A percentile compares a stretch with the other conserved stretches of the same genome.
Conservation (phyloP, 225 moss, liverwort and hornwort genomes). For the Antitrichia curtipendula region DNA sequence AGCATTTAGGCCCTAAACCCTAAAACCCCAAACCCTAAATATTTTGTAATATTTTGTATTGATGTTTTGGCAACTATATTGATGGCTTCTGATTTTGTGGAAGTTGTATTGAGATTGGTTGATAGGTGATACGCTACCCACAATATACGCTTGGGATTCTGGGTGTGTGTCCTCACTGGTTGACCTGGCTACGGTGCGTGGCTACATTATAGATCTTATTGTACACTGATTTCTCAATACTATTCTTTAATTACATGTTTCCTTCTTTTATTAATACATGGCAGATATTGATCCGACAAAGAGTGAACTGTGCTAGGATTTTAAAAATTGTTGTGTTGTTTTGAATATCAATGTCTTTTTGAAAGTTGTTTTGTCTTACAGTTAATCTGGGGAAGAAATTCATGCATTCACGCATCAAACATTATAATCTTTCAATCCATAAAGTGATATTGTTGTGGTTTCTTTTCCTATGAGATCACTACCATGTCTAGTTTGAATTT, state of each 20-base stretch:
- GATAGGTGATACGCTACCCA: conserved; percentile 64
- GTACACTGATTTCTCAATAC: not conserved
- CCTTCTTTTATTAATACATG: not conserved
- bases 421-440: too few species aligned
- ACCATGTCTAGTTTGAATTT: too few species aligned
- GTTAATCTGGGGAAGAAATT: not conserved
- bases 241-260: not conserved
- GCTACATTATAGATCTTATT: not conserved
- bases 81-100: not conserved
- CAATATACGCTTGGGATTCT: conserved; percentile 56
- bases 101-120: not conserved
- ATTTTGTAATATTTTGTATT: not conserved
- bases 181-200: conserved; percentile 66
- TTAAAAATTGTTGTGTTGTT: not conserved
- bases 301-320: not conserved
- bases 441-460: too few species aligned
- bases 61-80: not conserved
- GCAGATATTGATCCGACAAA: not conserved
- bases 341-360: not conserved
- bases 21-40: not conserved
- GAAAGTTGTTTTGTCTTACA: not conserved
- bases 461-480: too few species aligned
- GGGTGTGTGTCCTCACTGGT: conserved; percentile 61
- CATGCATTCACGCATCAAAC: too few species aligned
- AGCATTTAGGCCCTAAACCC: not conserved